Evolutionary conservation across 257 asterid genomes (phyloP).

Genomic region (Solanum raphanifolium): DNA sequence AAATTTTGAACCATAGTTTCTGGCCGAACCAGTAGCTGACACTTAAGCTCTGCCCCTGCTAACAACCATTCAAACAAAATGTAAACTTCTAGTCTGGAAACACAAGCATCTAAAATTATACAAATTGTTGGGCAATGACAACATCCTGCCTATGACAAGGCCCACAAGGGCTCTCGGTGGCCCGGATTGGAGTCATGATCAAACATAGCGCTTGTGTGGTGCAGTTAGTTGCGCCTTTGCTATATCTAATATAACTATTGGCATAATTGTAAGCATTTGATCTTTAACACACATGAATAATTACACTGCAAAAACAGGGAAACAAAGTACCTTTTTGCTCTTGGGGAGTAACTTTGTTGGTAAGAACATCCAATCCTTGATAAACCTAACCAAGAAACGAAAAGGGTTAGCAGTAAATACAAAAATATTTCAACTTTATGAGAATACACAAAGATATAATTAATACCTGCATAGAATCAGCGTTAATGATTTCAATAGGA

Average conservation of each 20-base stretch:
- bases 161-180: neutral
- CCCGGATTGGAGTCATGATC: neutral
- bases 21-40: neutral
- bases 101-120: neutral
- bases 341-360: constrained; percentile 64
- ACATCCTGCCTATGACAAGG: neutral
- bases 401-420: neutral
- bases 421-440: neutral
- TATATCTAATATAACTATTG: neutral
- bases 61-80: neutral
- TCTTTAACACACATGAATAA: neutral
- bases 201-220: neutral
- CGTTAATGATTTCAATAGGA: constrained; percentile 75
- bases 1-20: neutral
- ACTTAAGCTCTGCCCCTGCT: neutral
- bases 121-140: neutral
- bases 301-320: neutral
- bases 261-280: neutral
- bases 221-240: neutral
- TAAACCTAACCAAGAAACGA: constrained; percentile 38
- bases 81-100: neutral
- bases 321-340: constrained; percentile 58
- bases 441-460: neutral
- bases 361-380: constrained; percentile 74
- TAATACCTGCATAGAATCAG: constrained; percentile 92